Evolutionary conservation across 2,329 filamentous ascomycete species (phyloP).

Genomic region (Scedosporium dehoogii): DNA sequence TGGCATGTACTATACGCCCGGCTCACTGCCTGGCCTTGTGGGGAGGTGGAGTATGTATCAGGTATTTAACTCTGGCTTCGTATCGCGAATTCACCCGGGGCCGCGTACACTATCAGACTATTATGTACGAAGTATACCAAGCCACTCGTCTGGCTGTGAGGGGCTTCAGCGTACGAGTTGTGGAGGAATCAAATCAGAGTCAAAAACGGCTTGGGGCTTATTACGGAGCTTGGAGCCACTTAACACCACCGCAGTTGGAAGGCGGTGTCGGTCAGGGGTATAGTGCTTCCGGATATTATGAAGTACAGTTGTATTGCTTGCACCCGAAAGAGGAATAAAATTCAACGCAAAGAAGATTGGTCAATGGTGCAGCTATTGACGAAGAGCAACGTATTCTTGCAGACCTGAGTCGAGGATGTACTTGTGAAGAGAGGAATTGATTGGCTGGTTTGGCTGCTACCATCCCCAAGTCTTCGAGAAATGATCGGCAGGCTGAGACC

Average conservation of each 20-base stretch:
- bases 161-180: not conserved
- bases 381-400: not conserved
- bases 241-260: not conserved
- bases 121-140: not conserved
- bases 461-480: not conserved
- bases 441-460: not conserved
- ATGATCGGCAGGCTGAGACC: constrained; percentile 5
- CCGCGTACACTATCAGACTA: not conserved
- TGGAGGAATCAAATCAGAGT: not conserved
- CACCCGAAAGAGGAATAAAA: not conserved
- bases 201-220: not conserved
- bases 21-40: not conserved
- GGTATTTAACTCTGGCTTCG: not conserved
- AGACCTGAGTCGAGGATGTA: too few relatives aligned
- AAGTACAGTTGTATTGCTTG: not conserved
- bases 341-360: not conserved
- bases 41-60: not conserved
- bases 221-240: not conserved
- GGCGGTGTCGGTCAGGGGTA: not conserved
- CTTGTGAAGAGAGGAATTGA: not conserved
- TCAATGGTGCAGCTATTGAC: too few relatives aligned
- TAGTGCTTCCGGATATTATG: not conserved
- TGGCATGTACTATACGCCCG: not conserved
- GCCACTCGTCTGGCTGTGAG: not conserved
- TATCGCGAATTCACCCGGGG: not conserved